A percentile compares a stretch with the other conserved stretches of the same genome.
These are phyloP conservation scores for Tylopilus vinaceipallidus DNA, from an alignment of 768 basidiomycete species.

Conservation along the genomic window DNA sequence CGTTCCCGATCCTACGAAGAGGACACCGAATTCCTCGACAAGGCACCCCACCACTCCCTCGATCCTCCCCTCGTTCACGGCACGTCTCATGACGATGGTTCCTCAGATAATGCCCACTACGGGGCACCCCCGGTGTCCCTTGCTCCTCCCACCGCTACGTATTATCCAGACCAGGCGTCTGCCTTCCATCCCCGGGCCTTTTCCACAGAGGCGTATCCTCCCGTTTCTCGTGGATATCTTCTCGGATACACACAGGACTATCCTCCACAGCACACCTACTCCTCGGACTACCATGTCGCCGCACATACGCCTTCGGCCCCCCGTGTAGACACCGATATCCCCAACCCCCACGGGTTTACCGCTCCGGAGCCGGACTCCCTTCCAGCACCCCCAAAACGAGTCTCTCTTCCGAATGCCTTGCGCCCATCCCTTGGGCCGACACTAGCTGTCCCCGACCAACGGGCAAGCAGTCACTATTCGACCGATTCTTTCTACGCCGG, in stretches of 20 bases:
- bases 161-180: slow-evolving; percentile 25
- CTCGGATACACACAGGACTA: slow-evolving; percentile 12
- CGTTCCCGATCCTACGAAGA: slow-evolving; percentile 24
- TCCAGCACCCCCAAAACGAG: neutral
- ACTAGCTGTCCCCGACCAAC: slow-evolving; percentile 3
- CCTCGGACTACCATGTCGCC: slow-evolving; percentile 19
- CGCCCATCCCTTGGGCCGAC: slow-evolving; percentile 14
- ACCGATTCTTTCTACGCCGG: slow-evolving; percentile 32
- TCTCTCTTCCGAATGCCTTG: slow-evolving; percentile 8
- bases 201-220: slow-evolving; percentile 3
- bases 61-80: slow-evolving; percentile 12
- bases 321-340: slow-evolving; percentile 5
- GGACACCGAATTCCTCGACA: slow-evolving; percentile 31
- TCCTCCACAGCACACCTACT: slow-evolving; percentile 25
- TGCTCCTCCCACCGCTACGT: slow-evolving; percentile 14
- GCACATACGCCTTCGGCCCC: slow-evolving; percentile 26
- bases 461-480: slow-evolving; percentile 19
- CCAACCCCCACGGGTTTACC: slow-evolving; percentile 14
- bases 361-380: slow-evolving; percentile 10
- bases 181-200: slow-evolving; percentile 11
- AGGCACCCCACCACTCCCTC: slow-evolving; percentile 4
- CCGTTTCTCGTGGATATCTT: neutral
- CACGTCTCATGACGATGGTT: slow-evolving; percentile 12
- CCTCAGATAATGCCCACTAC: slow-evolving; percentile 26
- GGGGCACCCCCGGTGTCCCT: slow-evolving; percentile 16